Conservation (phyloP, 129 eudicot genomes). For the Artemisia tridentata region DNA sequence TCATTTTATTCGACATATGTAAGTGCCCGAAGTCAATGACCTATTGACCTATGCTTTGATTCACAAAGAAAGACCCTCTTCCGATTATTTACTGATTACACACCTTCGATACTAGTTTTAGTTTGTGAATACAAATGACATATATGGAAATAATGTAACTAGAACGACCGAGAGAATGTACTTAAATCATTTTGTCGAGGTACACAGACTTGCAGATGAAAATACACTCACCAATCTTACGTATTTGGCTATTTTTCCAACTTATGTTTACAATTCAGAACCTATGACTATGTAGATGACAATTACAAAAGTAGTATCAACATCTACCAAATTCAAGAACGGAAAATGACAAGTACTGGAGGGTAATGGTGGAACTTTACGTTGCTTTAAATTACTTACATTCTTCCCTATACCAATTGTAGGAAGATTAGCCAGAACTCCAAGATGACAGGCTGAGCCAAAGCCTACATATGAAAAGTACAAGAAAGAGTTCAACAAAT, state of each 20-base stretch:
- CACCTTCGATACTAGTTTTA: conserved; percentile 8
- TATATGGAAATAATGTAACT: neutral
- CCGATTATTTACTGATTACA: neutral
- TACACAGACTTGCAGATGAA: neutral
- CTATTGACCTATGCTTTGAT: neutral
- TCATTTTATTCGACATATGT: conserved; percentile 9
- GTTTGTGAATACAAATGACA: neutral
- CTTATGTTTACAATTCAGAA: neutral
- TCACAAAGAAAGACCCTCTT: neutral
- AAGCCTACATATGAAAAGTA: conserved; percentile 52
- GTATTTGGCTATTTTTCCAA: neutral
- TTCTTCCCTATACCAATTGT: conserved; percentile 90
- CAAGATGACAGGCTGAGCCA: conserved; percentile 97
- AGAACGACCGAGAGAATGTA: neutral
- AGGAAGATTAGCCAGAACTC: conserved; percentile 82
- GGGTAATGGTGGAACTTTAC: conserved; percentile 12
- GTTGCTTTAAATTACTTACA: conserved; percentile 47
- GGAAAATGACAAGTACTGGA: neutral
- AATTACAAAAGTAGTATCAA: neutral
- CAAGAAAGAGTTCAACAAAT: conserved; percentile 18
- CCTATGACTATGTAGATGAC: neutral
- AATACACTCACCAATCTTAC: neutral
- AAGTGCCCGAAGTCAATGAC: conserved; percentile 8
- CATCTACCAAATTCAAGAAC: neutral
- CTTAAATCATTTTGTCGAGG: neutral